phyloP scores from a whole-genome alignment of 441 rosid species.

The Adansonia gregorii region DNA sequence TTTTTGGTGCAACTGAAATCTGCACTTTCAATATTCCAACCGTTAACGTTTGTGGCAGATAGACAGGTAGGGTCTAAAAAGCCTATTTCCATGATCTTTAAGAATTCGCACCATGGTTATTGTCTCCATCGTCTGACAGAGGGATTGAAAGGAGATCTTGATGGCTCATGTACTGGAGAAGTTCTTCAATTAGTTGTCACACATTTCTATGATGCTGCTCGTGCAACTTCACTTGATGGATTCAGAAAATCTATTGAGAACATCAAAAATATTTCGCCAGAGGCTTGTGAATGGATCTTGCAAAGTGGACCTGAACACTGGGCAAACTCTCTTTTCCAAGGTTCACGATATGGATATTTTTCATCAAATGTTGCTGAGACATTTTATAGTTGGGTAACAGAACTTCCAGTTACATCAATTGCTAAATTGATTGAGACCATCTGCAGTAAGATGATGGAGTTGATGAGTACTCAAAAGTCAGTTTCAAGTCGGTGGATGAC shows the following conservation, averaged over 20 bases:
- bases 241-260: slow-evolving; percentile 53
- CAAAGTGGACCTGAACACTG: slow-evolving; percentile 76
- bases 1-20: slow-evolving; percentile 60
- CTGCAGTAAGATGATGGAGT: slow-evolving; percentile 68
- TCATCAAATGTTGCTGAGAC: slow-evolving; percentile 47
- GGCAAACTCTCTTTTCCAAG: slow-evolving; percentile 65
- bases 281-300: slow-evolving; percentile 65
- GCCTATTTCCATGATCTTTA: slow-evolving; percentile 56
- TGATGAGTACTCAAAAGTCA: slow-evolving; percentile 50
- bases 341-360: slow-evolving; percentile 65
- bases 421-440: slow-evolving; percentile 56
- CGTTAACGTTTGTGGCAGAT: slow-evolving; percentile 68
- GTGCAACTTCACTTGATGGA: slow-evolving; percentile 48
- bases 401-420: slow-evolving; percentile 62
- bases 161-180: slow-evolving; percentile 65
- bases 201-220: slow-evolving; percentile 70
- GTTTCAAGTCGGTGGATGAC: slow-evolving; percentile 62
- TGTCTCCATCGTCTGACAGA: slow-evolving; percentile 65
- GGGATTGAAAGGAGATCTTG: slow-evolving; percentile 55
- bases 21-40: slow-evolving; percentile 46
- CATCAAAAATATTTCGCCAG: slow-evolving; percentile 63
- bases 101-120: slow-evolving; percentile 53
- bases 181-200: slow-evolving; percentile 58
- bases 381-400: slow-evolving; percentile 72
- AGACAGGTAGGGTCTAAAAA: slow-evolving; percentile 55